A percentile compares a stretch with the other conserved stretches of the same genome.
These are phyloP conservation scores for Venturia aucupariae DNA, from an alignment of 2,329 filamentous ascomycete species.

Conservation along the genomic window DNA sequence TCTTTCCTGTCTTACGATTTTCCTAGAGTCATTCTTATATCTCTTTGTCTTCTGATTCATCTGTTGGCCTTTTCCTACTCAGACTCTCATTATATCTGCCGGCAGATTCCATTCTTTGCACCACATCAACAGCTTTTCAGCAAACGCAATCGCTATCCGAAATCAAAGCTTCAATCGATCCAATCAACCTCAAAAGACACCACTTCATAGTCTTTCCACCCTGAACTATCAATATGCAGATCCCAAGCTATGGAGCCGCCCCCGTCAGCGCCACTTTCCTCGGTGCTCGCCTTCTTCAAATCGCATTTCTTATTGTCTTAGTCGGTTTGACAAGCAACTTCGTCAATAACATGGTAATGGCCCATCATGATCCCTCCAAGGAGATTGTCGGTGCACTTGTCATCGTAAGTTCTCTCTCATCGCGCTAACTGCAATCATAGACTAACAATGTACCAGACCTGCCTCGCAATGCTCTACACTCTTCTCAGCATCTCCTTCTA, in stretches of 20 bases:
- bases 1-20: conserved; percentile 21
- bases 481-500: conserved; percentile 62
- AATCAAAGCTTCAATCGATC: not conserved
- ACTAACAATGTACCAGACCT: conserved; percentile 48
- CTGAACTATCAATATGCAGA: conserved; percentile 34
- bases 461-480: conserved; percentile 70
- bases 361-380: conserved; percentile 55
- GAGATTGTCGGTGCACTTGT: conserved; percentile 70
- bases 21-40: conserved; percentile 24
- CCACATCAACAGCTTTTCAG: conserved; percentile 19
- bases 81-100: conserved; percentile 22
- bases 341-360: conserved; percentile 62
- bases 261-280: conserved; percentile 69
- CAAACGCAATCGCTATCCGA: conserved; percentile 2
- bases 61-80: conserved; percentile 21
- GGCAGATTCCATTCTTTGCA: conserved; percentile 27
- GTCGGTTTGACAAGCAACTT: conserved; percentile 79
- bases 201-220: conserved; percentile 16
- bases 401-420: conserved; percentile 52
- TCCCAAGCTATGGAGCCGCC: conserved; percentile 55
- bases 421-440: not conserved
- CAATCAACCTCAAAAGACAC: not conserved
- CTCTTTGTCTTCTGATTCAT: conserved; percentile 27
- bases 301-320: conserved; percentile 61
- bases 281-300: conserved; percentile 60